phyloP scores from a whole-genome alignment of 305 asterid species.

The Plantago rigida region DNA sequence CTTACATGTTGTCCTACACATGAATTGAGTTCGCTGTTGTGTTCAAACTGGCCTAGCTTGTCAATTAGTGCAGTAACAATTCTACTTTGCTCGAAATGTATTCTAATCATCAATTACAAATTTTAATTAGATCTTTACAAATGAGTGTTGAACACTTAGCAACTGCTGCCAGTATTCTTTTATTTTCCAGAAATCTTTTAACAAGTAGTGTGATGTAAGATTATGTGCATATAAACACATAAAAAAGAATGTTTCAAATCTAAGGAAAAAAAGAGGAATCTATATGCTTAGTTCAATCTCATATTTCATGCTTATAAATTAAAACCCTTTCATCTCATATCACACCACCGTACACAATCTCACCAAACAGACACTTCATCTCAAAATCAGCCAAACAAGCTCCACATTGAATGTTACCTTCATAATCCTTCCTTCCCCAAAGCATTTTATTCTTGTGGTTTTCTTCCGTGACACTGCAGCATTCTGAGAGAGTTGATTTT shows the following conservation, averaged over 20 bases:
- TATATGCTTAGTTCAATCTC: too few relatives aligned
- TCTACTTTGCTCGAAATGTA: background rate
- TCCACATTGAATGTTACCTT: conserved; percentile 1
- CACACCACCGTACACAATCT: background rate
- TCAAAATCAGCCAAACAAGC: conserved; percentile 8
- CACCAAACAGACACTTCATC: background rate
- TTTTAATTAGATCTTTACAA: too few relatives aligned
- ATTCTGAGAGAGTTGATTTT: background rate
- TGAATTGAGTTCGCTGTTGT: conserved; percentile 1
- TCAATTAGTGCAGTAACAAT: background rate
- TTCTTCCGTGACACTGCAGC: background rate
- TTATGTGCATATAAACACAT: too few relatives aligned
- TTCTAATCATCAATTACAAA: too few relatives aligned
- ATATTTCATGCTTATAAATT: background rate
- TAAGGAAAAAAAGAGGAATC: too few relatives aligned
- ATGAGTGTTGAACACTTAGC: too few relatives aligned
- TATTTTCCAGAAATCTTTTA: too few relatives aligned
- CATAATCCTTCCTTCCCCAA: background rate
- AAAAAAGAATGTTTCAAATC: too few relatives aligned
- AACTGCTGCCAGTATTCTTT: too few relatives aligned
- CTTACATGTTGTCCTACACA: background rate
- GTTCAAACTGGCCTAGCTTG: background rate
- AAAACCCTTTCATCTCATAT: background rate
- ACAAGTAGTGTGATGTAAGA: too few relatives aligned
- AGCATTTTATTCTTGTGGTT: background rate